Evolutionary conservation across 768 basidiomycete genomes (phyloP).

Genomic region (Collybia sp.): DNA sequence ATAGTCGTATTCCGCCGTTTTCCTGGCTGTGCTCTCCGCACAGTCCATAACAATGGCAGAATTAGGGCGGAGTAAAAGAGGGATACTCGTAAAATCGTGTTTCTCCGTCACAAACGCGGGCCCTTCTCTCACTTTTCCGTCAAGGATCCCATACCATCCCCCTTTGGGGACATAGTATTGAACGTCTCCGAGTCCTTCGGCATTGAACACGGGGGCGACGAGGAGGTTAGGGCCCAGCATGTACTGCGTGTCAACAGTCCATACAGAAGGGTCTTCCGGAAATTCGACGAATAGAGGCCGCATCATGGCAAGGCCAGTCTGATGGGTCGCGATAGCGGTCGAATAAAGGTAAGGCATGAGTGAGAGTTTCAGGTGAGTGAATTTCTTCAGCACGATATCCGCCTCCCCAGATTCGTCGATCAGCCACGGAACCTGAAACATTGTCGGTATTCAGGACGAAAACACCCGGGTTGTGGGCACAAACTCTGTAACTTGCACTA

Average conservation of each 20-base stretch:
- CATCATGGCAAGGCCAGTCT: slow-evolving; percentile 27
- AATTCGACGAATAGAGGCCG: slow-evolving; percentile 30
- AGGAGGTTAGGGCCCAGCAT: slow-evolving; percentile 25
- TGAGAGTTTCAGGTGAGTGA: slow-evolving; percentile 35
- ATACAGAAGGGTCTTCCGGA: slow-evolving; percentile 22
- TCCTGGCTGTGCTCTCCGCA: slow-evolving; percentile 3
- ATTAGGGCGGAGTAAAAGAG: slow-evolving; percentile 22
- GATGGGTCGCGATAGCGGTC: slow-evolving; percentile 23
- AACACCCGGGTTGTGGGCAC: background rate
- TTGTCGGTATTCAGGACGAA: background rate
- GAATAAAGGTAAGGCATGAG: slow-evolving; percentile 41
- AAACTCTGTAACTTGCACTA: slow-evolving; percentile 39
- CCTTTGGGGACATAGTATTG: slow-evolving; percentile 26
- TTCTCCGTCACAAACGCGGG: slow-evolving; percentile 21
- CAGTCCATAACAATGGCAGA: slow-evolving; percentile 11
- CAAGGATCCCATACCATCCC: slow-evolving; percentile 23
- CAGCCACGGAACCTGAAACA: slow-evolving; percentile 34
- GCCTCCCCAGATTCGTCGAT: slow-evolving; percentile 33
- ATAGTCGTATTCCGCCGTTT: slow-evolving; percentile 16
- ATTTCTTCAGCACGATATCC: slow-evolving; percentile 28
- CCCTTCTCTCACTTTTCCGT: slow-evolving; percentile 20
- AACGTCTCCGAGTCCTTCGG: slow-evolving; percentile 14
- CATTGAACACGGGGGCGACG: slow-evolving; percentile 25
- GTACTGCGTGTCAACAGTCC: slow-evolving; percentile 28
- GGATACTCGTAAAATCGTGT: slow-evolving; percentile 22